Conservation (phyloP, 2,329 filamentous ascomycete species). For the Xylariaceae sp. region DNA sequence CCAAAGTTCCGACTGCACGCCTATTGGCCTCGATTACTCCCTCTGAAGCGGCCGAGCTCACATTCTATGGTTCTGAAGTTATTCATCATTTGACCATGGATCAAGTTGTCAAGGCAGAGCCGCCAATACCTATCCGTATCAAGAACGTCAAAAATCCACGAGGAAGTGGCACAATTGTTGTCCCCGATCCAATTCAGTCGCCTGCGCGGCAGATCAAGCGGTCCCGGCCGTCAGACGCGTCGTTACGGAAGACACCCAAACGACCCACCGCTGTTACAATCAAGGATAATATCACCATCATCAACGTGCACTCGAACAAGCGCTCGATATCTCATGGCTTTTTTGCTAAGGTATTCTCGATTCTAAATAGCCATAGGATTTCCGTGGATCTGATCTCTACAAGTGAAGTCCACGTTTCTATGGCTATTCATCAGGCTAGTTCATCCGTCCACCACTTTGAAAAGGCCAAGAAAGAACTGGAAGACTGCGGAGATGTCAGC, state of each 20-base stretch:
- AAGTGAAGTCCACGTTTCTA: constrained; percentile 92
- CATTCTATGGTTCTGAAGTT: constrained; percentile 90
- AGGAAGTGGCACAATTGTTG: constrained; percentile 72
- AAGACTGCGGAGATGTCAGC: constrained; percentile 81
- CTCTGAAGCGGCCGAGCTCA: constrained; percentile 90
- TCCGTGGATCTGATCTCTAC: constrained; percentile 96
- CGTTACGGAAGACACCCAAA: constrained; percentile 57
- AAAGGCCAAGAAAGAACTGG: constrained; percentile 64
- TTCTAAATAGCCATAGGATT: constrained; percentile 78
- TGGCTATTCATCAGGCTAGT: constrained; percentile 85
- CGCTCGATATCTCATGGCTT: constrained; percentile 94
- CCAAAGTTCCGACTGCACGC: constrained; percentile 86
- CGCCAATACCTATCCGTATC: constrained; percentile 78
- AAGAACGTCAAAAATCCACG: constrained; percentile 88
- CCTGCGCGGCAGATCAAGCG: constrained; percentile 54
- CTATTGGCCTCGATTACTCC: constrained; percentile 87
- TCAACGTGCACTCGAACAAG: constrained; percentile 98
- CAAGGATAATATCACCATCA: constrained; percentile 93
- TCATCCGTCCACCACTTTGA: constrained; percentile 57
- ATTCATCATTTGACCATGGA: constrained; percentile 99
- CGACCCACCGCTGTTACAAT: constrained; percentile 88
- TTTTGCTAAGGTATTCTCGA: constrained; percentile 87
- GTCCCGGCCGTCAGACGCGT: constrained; percentile 41
- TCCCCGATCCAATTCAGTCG: constrained; percentile 62
- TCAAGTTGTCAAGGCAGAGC: constrained; percentile 76